phyloP scores from a whole-genome alignment of 148 eudicot species.

The Rhododendron simsii region DNA sequence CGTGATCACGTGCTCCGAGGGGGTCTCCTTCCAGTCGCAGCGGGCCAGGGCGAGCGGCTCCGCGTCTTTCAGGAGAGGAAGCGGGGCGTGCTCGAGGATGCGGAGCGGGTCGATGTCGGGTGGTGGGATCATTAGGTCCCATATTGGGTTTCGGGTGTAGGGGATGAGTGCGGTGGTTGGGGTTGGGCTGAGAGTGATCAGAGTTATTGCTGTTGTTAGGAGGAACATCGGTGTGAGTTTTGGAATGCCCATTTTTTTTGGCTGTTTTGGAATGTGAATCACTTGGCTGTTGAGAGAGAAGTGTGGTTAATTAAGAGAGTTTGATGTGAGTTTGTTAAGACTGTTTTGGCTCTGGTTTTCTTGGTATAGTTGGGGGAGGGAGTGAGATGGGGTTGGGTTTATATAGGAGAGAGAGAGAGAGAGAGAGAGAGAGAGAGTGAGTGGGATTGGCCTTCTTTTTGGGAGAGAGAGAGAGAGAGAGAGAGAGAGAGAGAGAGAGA shows the following conservation, averaged over 20 bases:
- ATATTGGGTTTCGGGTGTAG: conserved; percentile 33
- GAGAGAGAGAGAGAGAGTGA: not conserved
- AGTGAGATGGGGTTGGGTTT: not conserved
- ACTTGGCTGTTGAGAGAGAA: not conserved
- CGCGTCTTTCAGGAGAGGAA: conserved; percentile 28
- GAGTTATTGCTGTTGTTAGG: not conserved
- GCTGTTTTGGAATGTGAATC: not conserved
- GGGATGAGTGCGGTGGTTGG: conserved; percentile 36
- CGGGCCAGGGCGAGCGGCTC: conserved; percentile 49
- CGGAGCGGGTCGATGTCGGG: conserved; percentile 46
- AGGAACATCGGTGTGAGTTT: conserved; percentile 2
- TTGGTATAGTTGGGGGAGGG: not conserved
- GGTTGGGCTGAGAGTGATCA: not conserved
- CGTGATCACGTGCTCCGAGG: conserved; percentile 37
- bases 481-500: not conserved
- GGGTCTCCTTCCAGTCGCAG: conserved; percentile 71
- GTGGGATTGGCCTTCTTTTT: not conserved
- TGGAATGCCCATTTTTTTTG: not conserved
- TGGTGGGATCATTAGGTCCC: conserved; percentile 32
- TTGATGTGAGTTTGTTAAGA: not conserved
- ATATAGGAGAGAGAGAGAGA: not conserved
- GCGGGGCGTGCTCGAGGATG: conserved; percentile 57
- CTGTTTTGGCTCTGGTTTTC: not conserved
- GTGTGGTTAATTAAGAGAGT: not conserved
- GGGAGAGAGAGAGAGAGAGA: not conserved